phyloP scores from a whole-genome alignment of 2,329 filamentous ascomycete genomes.

The Trematosphaeria pertusa region DNA sequence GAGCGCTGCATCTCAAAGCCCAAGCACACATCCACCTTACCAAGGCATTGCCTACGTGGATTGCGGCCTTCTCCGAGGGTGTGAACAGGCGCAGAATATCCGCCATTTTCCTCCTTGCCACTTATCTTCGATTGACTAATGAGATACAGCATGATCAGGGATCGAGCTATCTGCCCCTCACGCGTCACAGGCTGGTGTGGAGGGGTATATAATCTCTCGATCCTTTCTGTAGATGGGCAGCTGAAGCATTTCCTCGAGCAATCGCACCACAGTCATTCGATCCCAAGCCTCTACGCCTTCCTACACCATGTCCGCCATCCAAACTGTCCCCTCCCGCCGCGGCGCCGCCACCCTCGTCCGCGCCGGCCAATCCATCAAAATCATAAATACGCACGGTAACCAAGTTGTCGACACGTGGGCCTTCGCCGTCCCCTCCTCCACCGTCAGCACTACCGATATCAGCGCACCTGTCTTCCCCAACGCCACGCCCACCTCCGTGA shows the following conservation, averaged over 20 bases:
- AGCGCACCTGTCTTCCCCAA: constrained; percentile 39
- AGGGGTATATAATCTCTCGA: too few species aligned
- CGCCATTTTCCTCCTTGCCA: neutral
- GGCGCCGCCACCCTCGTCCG: constrained; percentile 51
- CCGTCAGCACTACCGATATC: constrained; percentile 24
- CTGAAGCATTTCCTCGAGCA: too few species aligned
- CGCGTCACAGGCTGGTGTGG: neutral
- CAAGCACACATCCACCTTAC: too few species aligned
- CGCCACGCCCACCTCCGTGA: constrained; percentile 27
- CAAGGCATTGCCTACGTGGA: too few species aligned
- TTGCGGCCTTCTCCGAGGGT: neutral
- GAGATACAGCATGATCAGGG: neutral
- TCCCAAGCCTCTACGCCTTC: neutral
- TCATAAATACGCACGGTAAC: constrained; percentile 57
- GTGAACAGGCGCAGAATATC: neutral
- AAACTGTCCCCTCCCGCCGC: constrained; percentile 53
- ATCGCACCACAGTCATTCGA: too few species aligned
- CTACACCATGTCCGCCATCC: constrained; percentile 20
- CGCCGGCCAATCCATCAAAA: constrained; percentile 51
- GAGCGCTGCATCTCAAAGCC: too few species aligned
- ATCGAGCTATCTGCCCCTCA: constrained; percentile 14
- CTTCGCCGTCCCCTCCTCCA: constrained; percentile 45
- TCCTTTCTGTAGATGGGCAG: too few species aligned
- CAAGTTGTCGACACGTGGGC: constrained; percentile 61
- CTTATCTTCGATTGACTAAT: constrained; percentile 10